phyloP scores from a whole-genome alignment of 805 yeast genomes.

The Saccharomycopsis guyanensis region DNA sequence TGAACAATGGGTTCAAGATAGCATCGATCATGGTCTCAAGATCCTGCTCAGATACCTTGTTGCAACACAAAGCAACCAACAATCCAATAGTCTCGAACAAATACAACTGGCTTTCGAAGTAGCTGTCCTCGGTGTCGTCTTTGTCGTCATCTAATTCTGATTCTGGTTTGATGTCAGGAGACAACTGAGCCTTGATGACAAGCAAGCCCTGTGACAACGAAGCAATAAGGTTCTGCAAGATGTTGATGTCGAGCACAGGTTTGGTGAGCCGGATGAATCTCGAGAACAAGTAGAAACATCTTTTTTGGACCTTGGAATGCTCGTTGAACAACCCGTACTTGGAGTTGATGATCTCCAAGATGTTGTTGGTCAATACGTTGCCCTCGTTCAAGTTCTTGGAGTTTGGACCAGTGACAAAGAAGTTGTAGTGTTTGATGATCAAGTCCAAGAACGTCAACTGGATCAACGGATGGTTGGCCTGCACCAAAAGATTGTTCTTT shows the following conservation, averaged over 20 bases:
- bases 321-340: conserved; percentile 75
- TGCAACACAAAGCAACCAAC: conserved; percentile 40
- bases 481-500: conserved; percentile 24
- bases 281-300: conserved; percentile 87
- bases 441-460: conserved; percentile 81
- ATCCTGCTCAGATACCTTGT: conserved; percentile 19
- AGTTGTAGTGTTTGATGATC: conserved; percentile 67
- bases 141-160: conserved; percentile 30
- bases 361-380: conserved; percentile 46
- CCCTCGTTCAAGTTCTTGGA: conserved; percentile 32
- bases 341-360: conserved; percentile 72
- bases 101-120: conserved; percentile 72
- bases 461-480: conserved; percentile 69
- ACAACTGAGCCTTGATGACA: conserved; percentile 50
- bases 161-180: conserved; percentile 29
- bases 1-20: conserved; percentile 68
- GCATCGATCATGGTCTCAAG: conserved; percentile 41
- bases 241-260: conserved; percentile 46
- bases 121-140: conserved; percentile 53
- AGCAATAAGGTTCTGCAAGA: conserved; percentile 49
- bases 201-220: conserved; percentile 56
- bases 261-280: conserved; percentile 74
- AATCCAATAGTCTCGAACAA: conserved; percentile 83
- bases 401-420: conserved; percentile 30
- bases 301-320: conserved; percentile 63